Base-by-base conservation (phyloP, 2,329 filamentous ascomycete genomes). In the Pseudogymnoascus sp. region DNA sequence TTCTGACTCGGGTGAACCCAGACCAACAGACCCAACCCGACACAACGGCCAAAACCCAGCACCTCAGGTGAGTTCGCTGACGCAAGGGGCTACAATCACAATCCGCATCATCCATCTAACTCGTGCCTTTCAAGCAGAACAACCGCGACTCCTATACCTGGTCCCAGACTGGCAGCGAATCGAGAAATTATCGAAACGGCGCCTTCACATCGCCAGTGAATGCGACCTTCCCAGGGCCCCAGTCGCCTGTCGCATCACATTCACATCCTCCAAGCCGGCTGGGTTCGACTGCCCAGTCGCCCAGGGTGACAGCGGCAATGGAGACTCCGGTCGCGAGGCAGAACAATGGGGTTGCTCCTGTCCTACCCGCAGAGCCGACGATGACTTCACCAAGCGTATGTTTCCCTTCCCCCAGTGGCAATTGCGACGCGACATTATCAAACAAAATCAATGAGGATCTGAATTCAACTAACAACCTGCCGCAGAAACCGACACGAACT, bases 401-500 rank as follows among this genome's bases (percentile, higher is more conserved):
- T 71, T 29, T 58, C 33, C 17, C 15, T 58, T 39, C 29, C 38
- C 33, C 17, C n/a, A 33, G 60, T 39, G 33, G 13, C 55, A 15
- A 38, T 15, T 38, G 33, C 36, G 39, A 60, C 33, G n/a, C 29
- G 48, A 33, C 44, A 31, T 31, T 33, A 17, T 29, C 44, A 15
- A 55, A 33, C 27, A 55, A 33, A 31, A 12, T 29, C 31, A 31
- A 29, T 9, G 27, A 55, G 27, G 27, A 15, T 17, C 44, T 17
- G 44, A 55, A 55, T 55, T 55, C 29, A 55, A 55, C 44, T 55
- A 29, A 55, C 44, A 55, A 55, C 9, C 9, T 12, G 27, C 58
- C 67, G 36, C 73, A 92, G 84, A 89, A 88, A 59, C 84, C 89
- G 1, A 86, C 84, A 68, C 86, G 92, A 73, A 81, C 87, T 41